Evolutionary conservation across 1,284 basidiomycete genomes (phyloP), one percentile per base, ranked within the genome.

Genomic region (Fomitopsis pinicola): DNA sequence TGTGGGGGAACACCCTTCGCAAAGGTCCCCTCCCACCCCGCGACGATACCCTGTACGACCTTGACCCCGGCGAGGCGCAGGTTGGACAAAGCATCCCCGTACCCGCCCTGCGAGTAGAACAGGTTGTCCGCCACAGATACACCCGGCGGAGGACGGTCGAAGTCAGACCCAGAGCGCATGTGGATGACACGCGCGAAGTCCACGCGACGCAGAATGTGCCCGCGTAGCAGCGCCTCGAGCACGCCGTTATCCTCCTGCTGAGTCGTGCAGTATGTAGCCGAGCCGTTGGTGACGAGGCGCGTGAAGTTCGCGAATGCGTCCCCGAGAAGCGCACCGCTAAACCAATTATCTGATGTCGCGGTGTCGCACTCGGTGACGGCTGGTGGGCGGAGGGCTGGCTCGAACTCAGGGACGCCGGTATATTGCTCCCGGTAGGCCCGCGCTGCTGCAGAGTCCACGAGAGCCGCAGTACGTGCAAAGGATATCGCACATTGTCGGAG

Each of bases 201-300:
- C 60, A 78, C 69, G 33, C 72, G 66, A 1, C 75, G 72, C 22
- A 75, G 73, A 48, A 73, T 67, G 54, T 74, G 71, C 2, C 75
- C 77, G 26, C 80, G 75, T 28, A 82, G 63, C 57, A 82, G 75
- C 1, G 75, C 74, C 58, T 78, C 78, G 38, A 82, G 76, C 28
- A 73, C 75, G 12, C 76, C 80, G 64, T 80, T 82, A 70, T 82
- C 81, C 67, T 83, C 81, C 64, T 82, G 78, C 10, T 78, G 78
- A 7, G 79, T 78, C 19, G 77, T 72, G 59, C 76, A 77, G 69
- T 80, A 82, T 40, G 65, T 66, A 17, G 67, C 78, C 1, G 68
- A 66, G 19, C 73, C 73, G 55, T 77, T 76, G 12, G 78, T 79
- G 66, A 77, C 76, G 28, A 77, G 62, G 30, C 56, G 46, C 12